Percentiles rank a stretch among this genome's conserved stretches.
These are phyloP conservation scores for Gossypium davidsonii DNA, from an alignment of 441 rosid species.

Conservation along the genomic window DNA sequence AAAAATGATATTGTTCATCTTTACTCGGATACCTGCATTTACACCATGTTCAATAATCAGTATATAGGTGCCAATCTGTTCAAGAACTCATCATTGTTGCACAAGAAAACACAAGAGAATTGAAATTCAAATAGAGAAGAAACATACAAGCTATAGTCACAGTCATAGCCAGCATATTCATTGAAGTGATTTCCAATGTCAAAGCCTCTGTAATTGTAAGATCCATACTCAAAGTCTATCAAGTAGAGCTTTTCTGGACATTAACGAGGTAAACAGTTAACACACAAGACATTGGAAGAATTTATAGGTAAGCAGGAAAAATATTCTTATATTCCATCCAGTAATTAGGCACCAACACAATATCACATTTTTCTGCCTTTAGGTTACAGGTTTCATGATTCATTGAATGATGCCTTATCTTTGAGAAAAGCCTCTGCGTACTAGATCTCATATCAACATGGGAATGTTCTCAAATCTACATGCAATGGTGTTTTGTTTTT, in stretches of 20 bases:
- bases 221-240: constrained; percentile 97
- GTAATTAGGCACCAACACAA: neutral
- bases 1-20: constrained; percentile 81
- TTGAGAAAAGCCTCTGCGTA: neutral
- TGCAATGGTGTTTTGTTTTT: neutral
- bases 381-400: neutral
- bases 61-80: neutral
- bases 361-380: neutral
- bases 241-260: constrained; percentile 72
- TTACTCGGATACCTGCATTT: constrained; percentile 67
- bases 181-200: constrained; percentile 97
- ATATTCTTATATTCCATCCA: neutral
- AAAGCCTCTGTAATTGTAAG: constrained; percentile 88
- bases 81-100: neutral
- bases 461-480: neutral
- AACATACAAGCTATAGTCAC: constrained; percentile 80
- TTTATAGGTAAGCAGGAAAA: constrained; percentile 1
- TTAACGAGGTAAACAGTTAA: constrained; percentile 20
- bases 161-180: constrained; percentile 94
- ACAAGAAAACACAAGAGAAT: constrained; percentile 5
- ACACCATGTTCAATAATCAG: constrained; percentile 18
- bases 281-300: constrained; percentile 10
- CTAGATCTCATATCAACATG: constrained; percentile 3
- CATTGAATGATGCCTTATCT: neutral
- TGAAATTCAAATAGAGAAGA: constrained; percentile 8